Conservation (phyloP, 371 early-diverging fungal genomes). For the Mortierella sp. region DNA sequence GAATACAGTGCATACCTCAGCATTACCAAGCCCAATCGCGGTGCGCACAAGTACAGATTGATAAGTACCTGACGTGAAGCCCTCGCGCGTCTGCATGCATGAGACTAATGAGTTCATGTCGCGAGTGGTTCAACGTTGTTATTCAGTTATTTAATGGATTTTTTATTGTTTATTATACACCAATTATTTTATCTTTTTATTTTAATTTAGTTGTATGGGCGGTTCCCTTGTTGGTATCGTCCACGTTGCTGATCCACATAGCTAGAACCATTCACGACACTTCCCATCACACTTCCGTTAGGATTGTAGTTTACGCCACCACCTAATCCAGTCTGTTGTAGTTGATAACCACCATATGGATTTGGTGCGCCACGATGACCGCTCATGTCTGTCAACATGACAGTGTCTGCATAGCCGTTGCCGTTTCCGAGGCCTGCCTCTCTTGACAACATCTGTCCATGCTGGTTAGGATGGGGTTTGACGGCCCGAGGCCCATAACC, state of each 20-base stretch:
- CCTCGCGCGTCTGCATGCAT: neutral
- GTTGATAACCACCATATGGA: constrained; percentile 32
- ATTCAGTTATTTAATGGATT: neutral
- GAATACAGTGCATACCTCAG: neutral
- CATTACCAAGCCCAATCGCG: neutral
- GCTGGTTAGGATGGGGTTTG: constrained; percentile 38
- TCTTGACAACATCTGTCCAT: constrained; percentile 27
- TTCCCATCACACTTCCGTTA: constrained; percentile 44
- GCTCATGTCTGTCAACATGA: constrained; percentile 55
- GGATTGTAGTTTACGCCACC: constrained; percentile 34
- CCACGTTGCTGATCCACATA: constrained; percentile 55
- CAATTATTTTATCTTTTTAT: neutral
- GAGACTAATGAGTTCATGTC: neutral
- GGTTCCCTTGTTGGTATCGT: constrained; percentile 34
- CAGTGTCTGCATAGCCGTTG: constrained; percentile 41
- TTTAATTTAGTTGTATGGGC: constrained; percentile 27
- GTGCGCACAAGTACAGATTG: constrained; percentile 1
- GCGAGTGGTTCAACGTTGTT: neutral
- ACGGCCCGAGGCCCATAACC: constrained; percentile 33
- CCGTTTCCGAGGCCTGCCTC: constrained; percentile 33
- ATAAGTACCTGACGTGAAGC: neutral
- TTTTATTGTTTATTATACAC: neutral
- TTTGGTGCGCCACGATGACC: constrained; percentile 28
- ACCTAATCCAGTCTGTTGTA: constrained; percentile 40
- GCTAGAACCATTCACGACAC: constrained; percentile 22